These are phyloP conservation scores for Blumeria graminis DNA, from an alignment of 2,329 filamentous ascomycete species.

Conservation along the genomic window DNA sequence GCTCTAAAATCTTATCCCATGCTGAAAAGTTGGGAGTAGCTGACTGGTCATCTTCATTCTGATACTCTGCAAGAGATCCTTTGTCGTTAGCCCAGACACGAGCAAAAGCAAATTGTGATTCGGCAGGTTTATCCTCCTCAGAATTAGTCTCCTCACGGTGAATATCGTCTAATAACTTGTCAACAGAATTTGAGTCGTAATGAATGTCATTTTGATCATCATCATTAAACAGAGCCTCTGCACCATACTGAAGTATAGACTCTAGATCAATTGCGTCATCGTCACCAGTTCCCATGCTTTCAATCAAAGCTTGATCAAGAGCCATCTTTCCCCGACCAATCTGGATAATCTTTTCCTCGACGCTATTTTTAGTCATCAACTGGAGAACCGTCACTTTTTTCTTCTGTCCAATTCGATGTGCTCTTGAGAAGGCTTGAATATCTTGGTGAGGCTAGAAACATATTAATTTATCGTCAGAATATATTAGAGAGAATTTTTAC, in stretches of 20 bases:
- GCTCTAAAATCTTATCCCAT: conserved; percentile 75
- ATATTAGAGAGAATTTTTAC: conserved; percentile 3
- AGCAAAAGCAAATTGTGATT: conserved; percentile 72
- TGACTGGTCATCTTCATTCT: conserved; percentile 27
- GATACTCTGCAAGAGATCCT: conserved; percentile 36
- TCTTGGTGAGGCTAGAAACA: conserved; percentile 55
- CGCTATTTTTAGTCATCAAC: conserved; percentile 67
- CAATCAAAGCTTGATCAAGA: conserved; percentile 81
- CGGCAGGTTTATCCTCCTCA: conserved; percentile 36
- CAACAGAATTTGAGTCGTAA: conserved; percentile 65
- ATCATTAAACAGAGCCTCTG: conserved; percentile 64
- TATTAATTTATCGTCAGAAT: conserved; percentile 20
- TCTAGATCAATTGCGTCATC: conserved; percentile 59
- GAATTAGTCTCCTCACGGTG: conserved; percentile 48
- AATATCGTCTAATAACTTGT: conserved; percentile 71
- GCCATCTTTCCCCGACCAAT: conserved; percentile 92
- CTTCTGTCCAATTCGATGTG: conserved; percentile 88
- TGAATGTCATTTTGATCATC: conserved; percentile 47
- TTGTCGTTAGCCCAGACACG: conserved; percentile 78
- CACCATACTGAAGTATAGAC: conserved; percentile 69
- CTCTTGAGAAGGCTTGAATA: conserved; percentile 79
- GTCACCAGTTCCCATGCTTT: conserved; percentile 70
- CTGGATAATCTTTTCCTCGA: conserved; percentile 90
- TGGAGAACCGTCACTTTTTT: conserved; percentile 93
- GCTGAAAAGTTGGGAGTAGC: conserved; percentile 37